Percentiles rank a stretch among this genome's conserved stretches.
Conservation (phyloP, 306 rosid species). For the Begonia peltatifolia region DNA sequence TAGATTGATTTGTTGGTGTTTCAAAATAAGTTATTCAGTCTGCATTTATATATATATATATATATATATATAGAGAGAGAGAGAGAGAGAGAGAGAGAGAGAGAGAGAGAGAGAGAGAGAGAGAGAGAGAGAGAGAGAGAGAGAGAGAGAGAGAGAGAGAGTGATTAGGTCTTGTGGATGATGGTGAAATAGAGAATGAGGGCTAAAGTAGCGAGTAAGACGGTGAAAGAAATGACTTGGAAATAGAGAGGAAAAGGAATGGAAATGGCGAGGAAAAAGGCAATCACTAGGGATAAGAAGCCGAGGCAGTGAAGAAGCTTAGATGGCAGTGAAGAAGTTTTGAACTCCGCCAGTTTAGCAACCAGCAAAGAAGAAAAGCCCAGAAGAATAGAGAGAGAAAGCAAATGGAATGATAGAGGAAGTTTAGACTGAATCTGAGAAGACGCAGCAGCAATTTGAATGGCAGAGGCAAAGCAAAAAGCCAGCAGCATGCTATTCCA, state of each 20-base stretch:
- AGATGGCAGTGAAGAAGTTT: neutral
- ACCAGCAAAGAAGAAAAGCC: neutral
- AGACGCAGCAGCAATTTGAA: neutral
- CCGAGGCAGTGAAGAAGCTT: neutral
- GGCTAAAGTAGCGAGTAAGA: neutral
- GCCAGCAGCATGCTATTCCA: neutral
- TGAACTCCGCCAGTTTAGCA: neutral
- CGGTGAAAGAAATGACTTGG: neutral
- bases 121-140: too few relatives aligned
- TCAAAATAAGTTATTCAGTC: too few relatives aligned
- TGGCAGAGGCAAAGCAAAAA: neutral
- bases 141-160: too few relatives aligned
- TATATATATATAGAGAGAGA: too few relatives aligned
- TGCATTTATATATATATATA: too few relatives aligned
- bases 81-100: too few relatives aligned
- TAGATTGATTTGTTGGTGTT: too few relatives aligned
- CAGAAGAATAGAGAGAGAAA: neutral
- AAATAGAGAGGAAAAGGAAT: neutral
- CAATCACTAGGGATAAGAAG: neutral
- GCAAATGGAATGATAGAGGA: neutral
- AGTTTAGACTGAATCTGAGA: neutral
- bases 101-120: too few relatives aligned
- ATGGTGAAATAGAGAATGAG: neutral
- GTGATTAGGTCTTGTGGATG: too few relatives aligned
- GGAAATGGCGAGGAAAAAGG: constrained; percentile 1